Evolutionary conservation across 345 rosid genomes (phyloP).

Genomic region (Corchorus capsularis): DNA sequence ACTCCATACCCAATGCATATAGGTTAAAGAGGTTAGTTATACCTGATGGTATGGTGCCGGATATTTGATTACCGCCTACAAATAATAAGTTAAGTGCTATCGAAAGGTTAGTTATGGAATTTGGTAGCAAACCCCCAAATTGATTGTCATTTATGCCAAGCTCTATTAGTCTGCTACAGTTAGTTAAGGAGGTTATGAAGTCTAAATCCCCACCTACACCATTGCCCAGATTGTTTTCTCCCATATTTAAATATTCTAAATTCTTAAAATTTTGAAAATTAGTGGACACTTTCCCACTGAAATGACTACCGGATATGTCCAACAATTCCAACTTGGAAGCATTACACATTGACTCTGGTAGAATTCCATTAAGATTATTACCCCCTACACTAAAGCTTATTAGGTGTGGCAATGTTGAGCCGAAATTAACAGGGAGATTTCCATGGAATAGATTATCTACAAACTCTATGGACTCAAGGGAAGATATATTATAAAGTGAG

Average conservation of each 20-base stretch:
- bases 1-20: not conserved
- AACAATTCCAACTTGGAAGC: not conserved
- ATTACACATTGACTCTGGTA: constrained; percentile 34
- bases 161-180: not conserved
- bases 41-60: not conserved
- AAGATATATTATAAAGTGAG: constrained; percentile 22
- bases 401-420: constrained; percentile 28
- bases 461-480: rapidly evolving
- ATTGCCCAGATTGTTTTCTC: not conserved
- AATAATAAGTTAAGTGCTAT: not conserved
- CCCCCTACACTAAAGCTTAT: rapidly evolving
- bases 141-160: not conserved
- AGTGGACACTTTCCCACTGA: not conserved
- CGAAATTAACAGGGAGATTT: not conserved
- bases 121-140: not conserved
- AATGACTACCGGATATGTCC: not conserved
- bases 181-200: not conserved
- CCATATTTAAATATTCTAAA: not conserved
- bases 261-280: not conserved
- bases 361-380: constrained; percentile 21
- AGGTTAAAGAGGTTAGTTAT: constrained; percentile 1
- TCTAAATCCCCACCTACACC: not conserved
- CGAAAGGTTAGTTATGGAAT: not conserved
- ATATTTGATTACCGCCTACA: not conserved
- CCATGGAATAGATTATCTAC: not conserved